Percentiles rank a stretch among this genome's conserved stretches.
Conservation (phyloP, 257 asterid species). For the Mentha longifolia region DNA sequence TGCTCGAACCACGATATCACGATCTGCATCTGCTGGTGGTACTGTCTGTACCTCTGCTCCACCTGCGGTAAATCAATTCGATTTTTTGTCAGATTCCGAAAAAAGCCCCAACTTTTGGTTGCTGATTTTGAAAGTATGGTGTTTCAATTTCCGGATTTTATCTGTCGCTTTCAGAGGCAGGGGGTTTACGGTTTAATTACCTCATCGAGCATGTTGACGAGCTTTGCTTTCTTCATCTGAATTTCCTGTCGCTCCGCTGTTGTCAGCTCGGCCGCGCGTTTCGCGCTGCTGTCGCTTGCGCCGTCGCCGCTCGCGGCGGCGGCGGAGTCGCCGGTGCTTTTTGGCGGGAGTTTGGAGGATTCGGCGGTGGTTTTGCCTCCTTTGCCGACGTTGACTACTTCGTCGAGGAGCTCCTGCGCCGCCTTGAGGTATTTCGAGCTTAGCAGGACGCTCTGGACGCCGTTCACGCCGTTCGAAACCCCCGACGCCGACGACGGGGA, state of each 20-base stretch:
- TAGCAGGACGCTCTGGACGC: conserved; percentile 62
- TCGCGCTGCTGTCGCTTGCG: conserved; percentile 46
- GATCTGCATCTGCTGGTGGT: conserved; percentile 91
- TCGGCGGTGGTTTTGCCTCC: conserved; percentile 46
- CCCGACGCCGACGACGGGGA: conserved; percentile 81
- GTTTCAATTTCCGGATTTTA: conserved; percentile 22
- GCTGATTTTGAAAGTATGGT: conserved; percentile 19
- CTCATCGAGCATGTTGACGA: conserved; percentile 98
- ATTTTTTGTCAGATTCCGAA: not conserved
- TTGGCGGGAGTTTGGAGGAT: conserved; percentile 37
- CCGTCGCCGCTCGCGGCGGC: conserved; percentile 44
- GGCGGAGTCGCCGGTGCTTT: conserved; percentile 49
- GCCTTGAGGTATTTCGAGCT: conserved; percentile 83
- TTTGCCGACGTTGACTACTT: conserved; percentile 85
- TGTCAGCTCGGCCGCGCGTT: conserved; percentile 63
- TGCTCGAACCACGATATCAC: conserved; percentile 93
- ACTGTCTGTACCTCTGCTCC: conserved; percentile 93
- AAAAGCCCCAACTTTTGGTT: not conserved
- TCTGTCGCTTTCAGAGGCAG: not conserved
- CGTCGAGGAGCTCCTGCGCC: conserved; percentile 94
- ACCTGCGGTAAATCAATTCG: conserved; percentile 45
- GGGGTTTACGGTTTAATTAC: conserved; percentile 46
- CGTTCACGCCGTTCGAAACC: conserved; percentile 61
- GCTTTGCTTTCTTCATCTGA: conserved; percentile 96
- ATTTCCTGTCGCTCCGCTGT: conserved; percentile 91